Evolutionary conservation across 2,329 filamentous ascomycete species (phyloP).

Genomic region (Diplodia seriata): DNA sequence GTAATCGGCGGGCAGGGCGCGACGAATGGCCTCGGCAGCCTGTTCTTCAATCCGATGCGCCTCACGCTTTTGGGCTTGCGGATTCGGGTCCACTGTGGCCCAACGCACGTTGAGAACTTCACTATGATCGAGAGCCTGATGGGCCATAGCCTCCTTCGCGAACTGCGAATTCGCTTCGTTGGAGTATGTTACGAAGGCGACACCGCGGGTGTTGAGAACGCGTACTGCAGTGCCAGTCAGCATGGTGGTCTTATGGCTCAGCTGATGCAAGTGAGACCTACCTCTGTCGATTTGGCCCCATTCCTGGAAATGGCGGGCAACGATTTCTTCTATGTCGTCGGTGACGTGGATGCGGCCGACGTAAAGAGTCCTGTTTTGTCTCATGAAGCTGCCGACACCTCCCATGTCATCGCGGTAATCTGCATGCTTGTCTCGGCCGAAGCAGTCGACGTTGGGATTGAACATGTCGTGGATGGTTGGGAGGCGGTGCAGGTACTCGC

Average conservation of each 20-base stretch:
- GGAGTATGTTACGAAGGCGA: slow-evolving; percentile 92
- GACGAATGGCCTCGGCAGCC: slow-evolving; percentile 88
- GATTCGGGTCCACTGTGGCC: slow-evolving; percentile 96
- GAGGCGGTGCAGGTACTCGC: slow-evolving; percentile 89
- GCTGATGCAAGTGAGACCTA: slow-evolving; percentile 39
- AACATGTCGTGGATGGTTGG: slow-evolving; percentile 88
- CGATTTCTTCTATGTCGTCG: slow-evolving; percentile 96
- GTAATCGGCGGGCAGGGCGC: slow-evolving; percentile 86
- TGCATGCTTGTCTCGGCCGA: slow-evolving; percentile 88
- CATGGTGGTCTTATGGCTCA: background rate
- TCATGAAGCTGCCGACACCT: slow-evolving; percentile 90
- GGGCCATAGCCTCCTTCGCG: slow-evolving; percentile 85
- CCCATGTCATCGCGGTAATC: slow-evolving; percentile 99
- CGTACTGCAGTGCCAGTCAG: slow-evolving; percentile 57
- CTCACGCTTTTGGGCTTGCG: slow-evolving; percentile 91
- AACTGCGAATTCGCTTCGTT: slow-evolving; percentile 68
- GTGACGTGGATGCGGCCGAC: slow-evolving; percentile 92
- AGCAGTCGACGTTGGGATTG: slow-evolving; percentile 93
- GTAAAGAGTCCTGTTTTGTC: slow-evolving; percentile 93
- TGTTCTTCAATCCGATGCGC: slow-evolving; percentile 90
- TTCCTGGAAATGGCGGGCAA: slow-evolving; percentile 92
- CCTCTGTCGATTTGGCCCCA: slow-evolving; percentile 91
- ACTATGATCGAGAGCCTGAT: slow-evolving; percentile 87
- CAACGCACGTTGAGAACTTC: slow-evolving; percentile 96
- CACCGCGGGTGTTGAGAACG: slow-evolving; percentile 85